Conservation (phyloP, 441 rosid species). For the Francoa sonchifolia region DNA sequence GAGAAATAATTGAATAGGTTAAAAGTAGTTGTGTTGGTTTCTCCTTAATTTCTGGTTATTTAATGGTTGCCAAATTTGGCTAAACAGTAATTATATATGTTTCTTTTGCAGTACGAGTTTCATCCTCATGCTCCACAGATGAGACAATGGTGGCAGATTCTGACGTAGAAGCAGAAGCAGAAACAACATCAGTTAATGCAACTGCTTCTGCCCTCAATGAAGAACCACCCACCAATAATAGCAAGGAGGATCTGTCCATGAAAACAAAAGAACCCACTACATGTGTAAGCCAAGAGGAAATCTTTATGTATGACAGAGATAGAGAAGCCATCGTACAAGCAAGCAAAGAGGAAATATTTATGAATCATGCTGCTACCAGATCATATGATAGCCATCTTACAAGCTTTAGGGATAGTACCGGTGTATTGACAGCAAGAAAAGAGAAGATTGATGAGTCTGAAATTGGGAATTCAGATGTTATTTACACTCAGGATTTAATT, state of each 20-base stretch:
- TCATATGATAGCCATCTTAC: conserved; percentile 20
- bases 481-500: conserved; percentile 54
- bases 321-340: neutral
- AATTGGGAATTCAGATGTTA: conserved; percentile 45
- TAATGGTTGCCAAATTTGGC: too few species aligned
- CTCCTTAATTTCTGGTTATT: too few species aligned
- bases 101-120: conserved; percentile 46
- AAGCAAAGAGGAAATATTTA: conserved; percentile 23
- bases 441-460: conserved; percentile 37
- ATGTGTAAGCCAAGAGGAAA: too few species aligned
- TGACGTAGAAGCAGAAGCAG: conserved; percentile 38
- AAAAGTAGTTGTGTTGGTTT: too few species aligned
- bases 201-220: conserved; percentile 18
- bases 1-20: too few species aligned
- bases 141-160: conserved; percentile 94
- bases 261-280: too few species aligned
- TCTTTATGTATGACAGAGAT: too few species aligned
- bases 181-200: conserved; percentile 26
- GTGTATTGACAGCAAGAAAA: conserved; percentile 21
- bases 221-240: conserved; percentile 24
- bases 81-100: too few species aligned
- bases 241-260: too few species aligned
- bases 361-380: conserved; percentile 16
- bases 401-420: conserved; percentile 11
- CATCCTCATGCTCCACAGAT: conserved; percentile 90